These are phyloP conservation scores for Takashimella tepidaria DNA, from an alignment of 1,284 basidiomycete species.

Conservation along the genomic window DNA sequence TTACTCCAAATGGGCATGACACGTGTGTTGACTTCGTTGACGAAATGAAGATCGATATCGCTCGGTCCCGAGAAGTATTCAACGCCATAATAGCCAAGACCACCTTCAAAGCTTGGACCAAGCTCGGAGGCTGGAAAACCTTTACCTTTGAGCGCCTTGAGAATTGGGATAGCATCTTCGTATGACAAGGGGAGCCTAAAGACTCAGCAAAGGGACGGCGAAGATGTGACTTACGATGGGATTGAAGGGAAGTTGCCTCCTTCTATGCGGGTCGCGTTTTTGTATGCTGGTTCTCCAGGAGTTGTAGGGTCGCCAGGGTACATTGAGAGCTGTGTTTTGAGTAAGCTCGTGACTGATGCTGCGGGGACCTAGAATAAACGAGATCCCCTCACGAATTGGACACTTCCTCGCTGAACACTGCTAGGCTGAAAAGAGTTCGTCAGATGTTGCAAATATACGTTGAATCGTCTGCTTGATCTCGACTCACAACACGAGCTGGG, in stretches of 20 bases:
- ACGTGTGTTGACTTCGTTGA: conserved; percentile 62
- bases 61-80: conserved; percentile 54
- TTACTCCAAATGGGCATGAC: conserved; percentile 54
- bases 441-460: no score
- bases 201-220: neutral
- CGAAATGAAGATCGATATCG: conserved; percentile 48
- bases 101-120: conserved; percentile 50
- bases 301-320: conserved; percentile 68
- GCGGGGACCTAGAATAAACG: no score
- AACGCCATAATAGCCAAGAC: conserved; percentile 47
- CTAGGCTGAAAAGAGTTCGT: conserved; percentile 51
- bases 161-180: conserved; percentile 51
- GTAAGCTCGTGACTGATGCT: neutral
- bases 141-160: conserved; percentile 46
- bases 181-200: conserved; percentile 51
- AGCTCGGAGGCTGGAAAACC: conserved; percentile 41
- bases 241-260: conserved; percentile 71
- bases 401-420: conserved; percentile 75
- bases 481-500: conserved; percentile 64
- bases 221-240: conserved; percentile 61
- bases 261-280: conserved; percentile 66
- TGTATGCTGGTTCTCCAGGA: conserved; percentile 80
- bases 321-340: conserved; percentile 27
- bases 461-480: neutral
- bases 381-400: conserved; percentile 78